Conservation (phyloP, 495 filamentous ascomycete genomes). For the Aspergillus asperescens region DNA sequence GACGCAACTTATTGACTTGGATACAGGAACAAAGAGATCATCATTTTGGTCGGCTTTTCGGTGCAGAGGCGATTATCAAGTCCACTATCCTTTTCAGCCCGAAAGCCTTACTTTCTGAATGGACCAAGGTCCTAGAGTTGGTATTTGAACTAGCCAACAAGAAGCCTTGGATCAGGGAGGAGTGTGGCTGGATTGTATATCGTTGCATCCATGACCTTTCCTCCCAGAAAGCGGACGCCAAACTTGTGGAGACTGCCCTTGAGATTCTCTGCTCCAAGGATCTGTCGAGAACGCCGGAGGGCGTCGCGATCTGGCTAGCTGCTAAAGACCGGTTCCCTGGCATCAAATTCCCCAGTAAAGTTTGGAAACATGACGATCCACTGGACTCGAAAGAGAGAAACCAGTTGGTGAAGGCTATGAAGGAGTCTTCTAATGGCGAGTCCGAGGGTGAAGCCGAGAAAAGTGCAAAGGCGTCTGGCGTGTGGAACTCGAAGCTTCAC, state of each 20-base stretch:
- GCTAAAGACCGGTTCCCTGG: slow-evolving; percentile 58
- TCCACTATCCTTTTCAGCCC: slow-evolving; percentile 63
- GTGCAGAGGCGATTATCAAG: slow-evolving; percentile 76
- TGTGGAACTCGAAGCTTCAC: slow-evolving; percentile 73
- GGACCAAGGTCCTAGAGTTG: slow-evolving; percentile 53
- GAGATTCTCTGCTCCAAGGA: slow-evolving; percentile 56
- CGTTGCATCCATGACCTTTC: slow-evolving; percentile 42
- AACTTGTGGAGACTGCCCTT: slow-evolving; percentile 56
- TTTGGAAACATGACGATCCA: slow-evolving; percentile 70
- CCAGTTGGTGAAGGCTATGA: slow-evolving; percentile 67
- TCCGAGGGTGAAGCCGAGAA: slow-evolving; percentile 39
- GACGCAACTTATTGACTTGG: background rate
- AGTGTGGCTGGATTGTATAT: slow-evolving; percentile 70
- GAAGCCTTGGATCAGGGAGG: slow-evolving; percentile 84
- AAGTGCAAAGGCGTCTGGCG: slow-evolving; percentile 57
- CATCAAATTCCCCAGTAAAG: slow-evolving; percentile 56
- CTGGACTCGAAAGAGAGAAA: slow-evolving; percentile 57
- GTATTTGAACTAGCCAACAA: slow-evolving; percentile 52
- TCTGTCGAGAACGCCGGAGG: slow-evolving; percentile 72
- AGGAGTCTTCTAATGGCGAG: slow-evolving; percentile 58
- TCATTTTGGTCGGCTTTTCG: slow-evolving; percentile 79
- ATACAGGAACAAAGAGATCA: slow-evolving; percentile 77
- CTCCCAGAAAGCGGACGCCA: slow-evolving; percentile 29
- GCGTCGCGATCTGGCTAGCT: slow-evolving; percentile 80
- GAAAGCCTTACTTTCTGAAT: slow-evolving; percentile 42